Conservation (phyloP, 2,329 filamentous ascomycete species). For the Penicillium glabrum region DNA sequence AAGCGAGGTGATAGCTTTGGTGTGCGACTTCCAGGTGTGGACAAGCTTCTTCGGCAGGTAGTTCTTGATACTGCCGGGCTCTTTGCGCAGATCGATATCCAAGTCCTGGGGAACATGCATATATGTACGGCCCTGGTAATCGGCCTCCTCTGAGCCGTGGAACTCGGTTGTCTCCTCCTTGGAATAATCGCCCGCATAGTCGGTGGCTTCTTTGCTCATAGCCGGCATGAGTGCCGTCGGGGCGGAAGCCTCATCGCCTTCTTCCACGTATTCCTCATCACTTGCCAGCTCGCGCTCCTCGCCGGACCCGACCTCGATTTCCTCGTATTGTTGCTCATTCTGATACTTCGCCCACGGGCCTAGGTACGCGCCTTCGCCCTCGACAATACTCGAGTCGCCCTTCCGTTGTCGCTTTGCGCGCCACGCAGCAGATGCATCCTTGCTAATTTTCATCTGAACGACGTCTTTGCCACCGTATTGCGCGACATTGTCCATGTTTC, state of each 20-base stretch:
- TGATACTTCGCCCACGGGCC: constrained; percentile 92
- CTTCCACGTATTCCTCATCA: constrained; percentile 78
- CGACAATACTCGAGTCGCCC: constrained; percentile 78
- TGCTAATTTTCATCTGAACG: constrained; percentile 59
- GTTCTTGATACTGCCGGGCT: constrained; percentile 77
- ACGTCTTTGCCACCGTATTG: constrained; percentile 52
- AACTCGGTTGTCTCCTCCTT: constrained; percentile 81
- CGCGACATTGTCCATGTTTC: constrained; percentile 49
- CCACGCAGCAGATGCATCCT: constrained; percentile 68
- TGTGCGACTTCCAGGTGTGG: constrained; percentile 83
- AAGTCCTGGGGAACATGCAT: constrained; percentile 96
- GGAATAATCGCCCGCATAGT: constrained; percentile 55
- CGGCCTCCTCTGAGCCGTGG: constrained; percentile 77
- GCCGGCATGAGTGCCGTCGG: constrained; percentile 48
- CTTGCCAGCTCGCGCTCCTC: constrained; percentile 70
- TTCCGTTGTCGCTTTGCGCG: constrained; percentile 78
- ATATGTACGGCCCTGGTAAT: constrained; percentile 94
- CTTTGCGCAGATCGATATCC: constrained; percentile 80
- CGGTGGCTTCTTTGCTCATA: constrained; percentile 52
- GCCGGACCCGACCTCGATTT: constrained; percentile 63
- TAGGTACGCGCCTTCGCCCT: constrained; percentile 84
- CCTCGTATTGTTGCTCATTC: constrained; percentile 68
- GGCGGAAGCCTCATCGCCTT: constrained; percentile 48
- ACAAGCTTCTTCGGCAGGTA: constrained; percentile 93
- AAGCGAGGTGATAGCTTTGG: constrained; percentile 81